Evolutionary conservation across 306 rosid species (phyloP), one percentile per base, ranked within the genome.

Genomic region (Fagus sylvatica): DNA sequence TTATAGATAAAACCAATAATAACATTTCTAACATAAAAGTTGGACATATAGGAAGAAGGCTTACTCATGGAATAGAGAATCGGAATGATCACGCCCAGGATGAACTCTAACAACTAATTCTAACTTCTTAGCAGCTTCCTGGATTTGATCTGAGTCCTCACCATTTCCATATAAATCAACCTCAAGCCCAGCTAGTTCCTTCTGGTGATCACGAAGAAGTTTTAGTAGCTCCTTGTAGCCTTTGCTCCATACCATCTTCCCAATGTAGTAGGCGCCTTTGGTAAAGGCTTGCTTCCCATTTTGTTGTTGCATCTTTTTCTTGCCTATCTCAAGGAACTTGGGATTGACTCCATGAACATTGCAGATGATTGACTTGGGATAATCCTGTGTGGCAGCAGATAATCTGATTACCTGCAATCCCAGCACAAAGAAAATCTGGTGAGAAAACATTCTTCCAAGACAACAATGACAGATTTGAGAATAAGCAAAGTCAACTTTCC

Each of bases 301-400:
- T 75, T 84, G 84, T 82, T 86, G 93, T 80, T 84, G 94, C 74
- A 81, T 85, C 87, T 86, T 95, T 73, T 81, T 87, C 86, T 88
- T 80, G 73, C 92, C 97, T 70, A 93, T 89, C 84, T 85, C 93
- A 41, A 95, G 91, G 85, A 95, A 95, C 77, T 83, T 95, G 55
- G 99, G 99, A 87, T 93, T 95, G 81, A 95, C 98, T 76, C 99
- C 99, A 74, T 95, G 98, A 82, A 95, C 98, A 53, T 95, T 95
- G 90, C 99, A 92, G 71, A 91, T 53, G 16, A 91, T 77, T 64
- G 98, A 89, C 34, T 83, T 89, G 10, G 88, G 70, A 79, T 95
- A 95, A 36, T 95, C 96, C 86, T 95, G 99, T 74, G 99, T 95
- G 33, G 98, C 98, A 53, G 96, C 98, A 60, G 99, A 95, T 84